These are phyloP conservation scores for Ochetophila trinervis DNA, from an alignment of 306 rosid genomes.

Conservation along the genomic window DNA sequence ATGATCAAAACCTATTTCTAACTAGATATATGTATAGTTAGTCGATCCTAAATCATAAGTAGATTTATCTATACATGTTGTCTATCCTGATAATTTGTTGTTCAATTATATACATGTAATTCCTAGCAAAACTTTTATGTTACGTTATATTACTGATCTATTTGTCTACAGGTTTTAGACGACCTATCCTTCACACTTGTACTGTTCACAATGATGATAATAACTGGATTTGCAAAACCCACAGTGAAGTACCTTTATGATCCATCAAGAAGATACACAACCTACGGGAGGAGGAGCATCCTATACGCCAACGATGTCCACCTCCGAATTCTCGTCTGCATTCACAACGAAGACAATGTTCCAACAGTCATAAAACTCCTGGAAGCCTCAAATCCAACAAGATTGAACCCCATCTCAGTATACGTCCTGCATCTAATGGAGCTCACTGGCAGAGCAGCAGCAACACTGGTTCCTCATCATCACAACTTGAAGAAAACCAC, in stretches of 20 bases:
- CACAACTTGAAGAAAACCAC: neutral
- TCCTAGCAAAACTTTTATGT: neutral
- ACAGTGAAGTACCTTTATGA: constrained; percentile 10
- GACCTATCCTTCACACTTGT: neutral
- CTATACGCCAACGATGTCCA: neutral
- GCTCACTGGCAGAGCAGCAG: constrained; percentile 8
- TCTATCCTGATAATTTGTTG: too few relatives aligned
- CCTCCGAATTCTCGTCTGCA: constrained; percentile 8
- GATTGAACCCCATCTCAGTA: constrained; percentile 1
- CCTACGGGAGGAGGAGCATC: constrained; percentile 8
- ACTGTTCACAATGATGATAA: neutral
- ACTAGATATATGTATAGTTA: too few relatives aligned
- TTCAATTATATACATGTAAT: too few relatives aligned
- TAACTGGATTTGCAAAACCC: constrained; percentile 12
- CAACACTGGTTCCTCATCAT: constrained; percentile 1
- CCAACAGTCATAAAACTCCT: constrained; percentile 12
- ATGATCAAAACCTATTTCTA: too few relatives aligned
- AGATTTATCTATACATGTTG: too few relatives aligned
- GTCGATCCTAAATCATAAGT: too few relatives aligned
- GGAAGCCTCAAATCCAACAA: constrained; percentile 8
- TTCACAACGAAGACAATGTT: constrained; percentile 16
- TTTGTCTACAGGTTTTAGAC: neutral
- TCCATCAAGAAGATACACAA: constrained; percentile 16
- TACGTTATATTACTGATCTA: too few relatives aligned
- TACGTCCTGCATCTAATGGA: constrained; percentile 18